Evolutionary conservation across 1,139 yeast species (phyloP), one percentile per base, ranked within the genome.

Genomic region (Wickerhamomyces sp.): DNA sequence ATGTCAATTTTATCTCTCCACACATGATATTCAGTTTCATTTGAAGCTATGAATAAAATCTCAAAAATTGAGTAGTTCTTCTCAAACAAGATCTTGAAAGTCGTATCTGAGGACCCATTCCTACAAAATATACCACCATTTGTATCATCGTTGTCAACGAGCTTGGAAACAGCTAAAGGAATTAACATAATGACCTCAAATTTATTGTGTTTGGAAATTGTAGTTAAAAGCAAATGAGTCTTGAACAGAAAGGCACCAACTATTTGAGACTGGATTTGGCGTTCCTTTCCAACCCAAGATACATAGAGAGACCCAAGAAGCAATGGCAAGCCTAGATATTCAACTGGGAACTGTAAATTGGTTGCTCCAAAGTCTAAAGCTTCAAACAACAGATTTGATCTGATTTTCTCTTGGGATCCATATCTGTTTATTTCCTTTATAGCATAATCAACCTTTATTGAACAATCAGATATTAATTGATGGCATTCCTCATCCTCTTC

Each of bases 21-120:
- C 1, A 63, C 39, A 0, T 46, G 35, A 28, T 51, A 55, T 44
- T 78, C 85, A 3, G 42, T 28, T 9, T 43, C 42, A 27, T 61
- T 54, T 2, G 63, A 49, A 21, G 70, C 61, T 5, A 71, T 53
- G n/a, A 74, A 47, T 16, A 74, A 46, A 1, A 77, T 31, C 55
- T 80, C 86, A 49, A 59, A 74, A 3, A 70, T 62, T 25, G 61
- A 59, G 37, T 51, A 61, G 10, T 57, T 50, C 26, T 65, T 47
- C 49, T 76, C 81, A 58, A 76, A 77, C 3, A 64, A 45, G 1
- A 80, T 28, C 46, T 77, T 79, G 34, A 72, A 56, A 10, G 61
- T 46, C 31, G n/a, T 9, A 14, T 56, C 48, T 0, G 61, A 13
- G 5, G 28, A 57, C 44, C 60, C 62, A 5, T 47, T 50, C 0